Conservation (phyloP, 257 asterid genomes). For the Mentha longifolia region DNA sequence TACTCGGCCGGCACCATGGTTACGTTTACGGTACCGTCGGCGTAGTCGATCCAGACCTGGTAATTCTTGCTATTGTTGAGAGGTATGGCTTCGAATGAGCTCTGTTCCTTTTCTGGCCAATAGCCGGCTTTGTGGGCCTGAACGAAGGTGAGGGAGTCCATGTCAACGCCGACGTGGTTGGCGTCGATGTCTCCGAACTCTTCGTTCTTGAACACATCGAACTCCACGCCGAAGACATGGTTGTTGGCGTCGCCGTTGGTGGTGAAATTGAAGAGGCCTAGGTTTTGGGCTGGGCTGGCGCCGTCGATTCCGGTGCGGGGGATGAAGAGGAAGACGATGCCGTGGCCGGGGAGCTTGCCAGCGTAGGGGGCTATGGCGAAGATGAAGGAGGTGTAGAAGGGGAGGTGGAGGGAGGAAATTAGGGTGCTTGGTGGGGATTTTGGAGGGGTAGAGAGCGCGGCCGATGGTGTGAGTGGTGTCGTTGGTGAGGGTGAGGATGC, state of each 20-base stretch:
- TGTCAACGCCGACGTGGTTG: slow-evolving; percentile 72
- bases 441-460: slow-evolving; percentile 55
- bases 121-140: slow-evolving; percentile 62
- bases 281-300: slow-evolving; percentile 51
- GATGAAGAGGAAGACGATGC: slow-evolving; percentile 69
- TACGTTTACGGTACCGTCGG: slow-evolving; percentile 49
- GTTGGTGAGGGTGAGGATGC: slow-evolving; percentile 57
- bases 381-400: slow-evolving; percentile 75
- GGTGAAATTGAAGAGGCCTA: slow-evolving; percentile 66
- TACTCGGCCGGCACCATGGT: slow-evolving; percentile 61
- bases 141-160: slow-evolving; percentile 58
- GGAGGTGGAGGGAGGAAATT: slow-evolving; percentile 52
- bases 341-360: slow-evolving; percentile 63
- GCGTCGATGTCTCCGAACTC: slow-evolving; percentile 56
- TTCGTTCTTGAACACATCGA: slow-evolving; percentile 65
- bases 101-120: slow-evolving; percentile 49
- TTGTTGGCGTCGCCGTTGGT: slow-evolving; percentile 45
- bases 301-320: slow-evolving; percentile 57
- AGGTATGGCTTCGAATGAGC: slow-evolving; percentile 43
- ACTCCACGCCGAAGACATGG: slow-evolving; percentile 72
- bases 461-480: slow-evolving; percentile 56
- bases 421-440: slow-evolving; percentile 52
- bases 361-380: slow-evolving; percentile 77
- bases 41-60: slow-evolving; percentile 82
- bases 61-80: slow-evolving; percentile 61